Evolutionary conservation across 2,329 filamentous ascomycete species (phyloP).

Genomic region (Teratosphaeria nubilosa): DNA sequence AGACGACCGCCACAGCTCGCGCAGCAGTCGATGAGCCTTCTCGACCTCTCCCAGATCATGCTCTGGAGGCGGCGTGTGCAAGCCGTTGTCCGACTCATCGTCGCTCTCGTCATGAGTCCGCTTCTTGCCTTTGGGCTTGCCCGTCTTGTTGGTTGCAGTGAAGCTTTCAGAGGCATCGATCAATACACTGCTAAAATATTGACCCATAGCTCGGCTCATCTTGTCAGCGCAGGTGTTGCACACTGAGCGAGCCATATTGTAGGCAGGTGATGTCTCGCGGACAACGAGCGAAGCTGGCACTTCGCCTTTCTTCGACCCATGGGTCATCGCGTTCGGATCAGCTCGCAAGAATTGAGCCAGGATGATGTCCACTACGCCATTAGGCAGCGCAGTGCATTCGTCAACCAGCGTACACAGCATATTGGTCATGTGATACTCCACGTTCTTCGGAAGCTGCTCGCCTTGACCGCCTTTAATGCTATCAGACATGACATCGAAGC

Average conservation of each 20-base stretch:
- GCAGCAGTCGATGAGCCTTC: slow-evolving; percentile 80
- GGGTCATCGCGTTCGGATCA: slow-evolving; percentile 49
- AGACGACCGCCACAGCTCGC: slow-evolving; percentile 87
- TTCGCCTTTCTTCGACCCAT: slow-evolving; percentile 35
- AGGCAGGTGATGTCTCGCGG: slow-evolving; percentile 83
- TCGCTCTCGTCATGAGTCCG: slow-evolving; percentile 31
- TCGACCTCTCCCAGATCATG: slow-evolving; percentile 77
- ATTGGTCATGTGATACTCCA: slow-evolving; percentile 84
- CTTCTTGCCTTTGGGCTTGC: slow-evolving; percentile 42
- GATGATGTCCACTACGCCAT: slow-evolving; percentile 80
- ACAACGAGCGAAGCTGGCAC: slow-evolving; percentile 28
- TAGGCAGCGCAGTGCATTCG: slow-evolving; percentile 66
- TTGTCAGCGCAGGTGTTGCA: slow-evolving; percentile 84
- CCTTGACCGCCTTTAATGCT: slow-evolving; percentile 64
- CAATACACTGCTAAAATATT: slow-evolving; percentile 96
- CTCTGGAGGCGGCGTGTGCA: slow-evolving; percentile 50
- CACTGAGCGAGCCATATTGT: slow-evolving; percentile 91
- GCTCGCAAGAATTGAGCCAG: slow-evolving; percentile 92
- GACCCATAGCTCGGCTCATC: slow-evolving; percentile 87
- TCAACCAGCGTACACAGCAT: slow-evolving; percentile 79
- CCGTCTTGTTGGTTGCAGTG: slow-evolving; percentile 11
- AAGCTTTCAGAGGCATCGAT: slow-evolving; percentile 57
- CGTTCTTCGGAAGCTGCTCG: slow-evolving; percentile 81
- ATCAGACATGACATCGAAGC: slow-evolving; percentile 84
- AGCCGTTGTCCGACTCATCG: slow-evolving; percentile 33